These are phyloP conservation scores for Leccinum fallax DNA, from an alignment of 1,284 basidiomycete species.

Conservation along the genomic window DNA sequence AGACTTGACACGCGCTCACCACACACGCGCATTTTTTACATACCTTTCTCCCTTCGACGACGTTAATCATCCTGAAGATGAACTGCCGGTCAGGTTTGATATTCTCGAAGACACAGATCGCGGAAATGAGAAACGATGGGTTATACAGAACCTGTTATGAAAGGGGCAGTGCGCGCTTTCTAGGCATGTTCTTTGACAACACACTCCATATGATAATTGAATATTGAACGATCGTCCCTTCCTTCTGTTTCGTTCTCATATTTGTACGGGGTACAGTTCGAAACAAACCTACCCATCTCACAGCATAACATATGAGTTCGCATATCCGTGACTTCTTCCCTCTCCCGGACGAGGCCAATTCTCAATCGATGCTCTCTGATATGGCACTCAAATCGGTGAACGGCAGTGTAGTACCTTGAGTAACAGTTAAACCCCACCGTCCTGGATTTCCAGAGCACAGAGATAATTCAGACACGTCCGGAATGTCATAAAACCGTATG, in stretches of 20 bases:
- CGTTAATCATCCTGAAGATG: background rate
- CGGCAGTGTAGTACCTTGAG: too few species aligned
- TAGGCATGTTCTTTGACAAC: too few species aligned
- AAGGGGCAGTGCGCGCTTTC: too few species aligned
- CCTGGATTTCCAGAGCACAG: too few species aligned
- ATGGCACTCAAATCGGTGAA: too few species aligned
- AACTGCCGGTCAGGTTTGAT: too few species aligned
- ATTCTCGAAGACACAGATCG: background rate
- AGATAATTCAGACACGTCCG: too few species aligned
- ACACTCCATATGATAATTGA: too few species aligned
- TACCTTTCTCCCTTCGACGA: background rate
- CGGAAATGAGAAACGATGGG: background rate
- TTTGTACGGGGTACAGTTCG: background rate
- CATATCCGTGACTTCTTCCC: background rate
- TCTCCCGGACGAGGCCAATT: background rate
- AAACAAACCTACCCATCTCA: background rate
- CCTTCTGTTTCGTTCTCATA: background rate
- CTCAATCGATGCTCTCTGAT: background rate
- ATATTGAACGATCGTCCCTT: too few species aligned
- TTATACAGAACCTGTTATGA: background rate
- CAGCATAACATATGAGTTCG: background rate
- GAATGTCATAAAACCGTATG: too few species aligned
- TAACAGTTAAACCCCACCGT: too few species aligned
- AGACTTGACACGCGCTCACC: too few species aligned
- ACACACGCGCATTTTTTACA: background rate